Evolutionary conservation across 75 land plant species (phyloP).

Genomic region (Cryptomeria japonica): DNA sequence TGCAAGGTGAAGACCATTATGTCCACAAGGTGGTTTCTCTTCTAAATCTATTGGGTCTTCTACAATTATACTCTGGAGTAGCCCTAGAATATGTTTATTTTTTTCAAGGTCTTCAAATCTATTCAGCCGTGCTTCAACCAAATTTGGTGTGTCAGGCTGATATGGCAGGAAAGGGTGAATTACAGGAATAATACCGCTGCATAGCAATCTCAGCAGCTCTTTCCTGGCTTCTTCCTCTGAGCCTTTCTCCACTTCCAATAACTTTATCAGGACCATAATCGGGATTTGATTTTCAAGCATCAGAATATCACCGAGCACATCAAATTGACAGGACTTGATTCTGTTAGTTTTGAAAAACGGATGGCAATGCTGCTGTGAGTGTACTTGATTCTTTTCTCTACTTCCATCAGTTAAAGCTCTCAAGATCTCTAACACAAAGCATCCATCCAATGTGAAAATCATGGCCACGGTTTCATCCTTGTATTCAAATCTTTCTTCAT

Average conservation of each 20-base stretch:
- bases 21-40: not conserved
- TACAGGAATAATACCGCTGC: not conserved
- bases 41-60: not conserved
- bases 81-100: too few relatives aligned
- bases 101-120: too few relatives aligned
- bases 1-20: too few relatives aligned
- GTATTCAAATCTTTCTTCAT: not conserved
- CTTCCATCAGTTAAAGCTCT: not conserved
- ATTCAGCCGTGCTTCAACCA: not conserved
- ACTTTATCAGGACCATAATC: not conserved
- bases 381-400: not conserved
- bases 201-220: not conserved
- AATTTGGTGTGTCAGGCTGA: not conserved
- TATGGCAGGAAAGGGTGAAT: not conserved
- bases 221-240: not conserved
- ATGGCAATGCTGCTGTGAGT: not conserved
- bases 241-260: not conserved
- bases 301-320: not conserved
- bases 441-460: not conserved
- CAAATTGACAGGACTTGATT: not conserved
- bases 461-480: not conserved
- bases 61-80: too few relatives aligned
- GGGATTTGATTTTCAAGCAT: not conserved
- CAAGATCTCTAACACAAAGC: not conserved
- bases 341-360: not conserved